Evolutionary conservation across 306 rosid genomes (phyloP), one percentile per base, ranked within the genome.

Genomic region (Pyrus communis): DNA sequence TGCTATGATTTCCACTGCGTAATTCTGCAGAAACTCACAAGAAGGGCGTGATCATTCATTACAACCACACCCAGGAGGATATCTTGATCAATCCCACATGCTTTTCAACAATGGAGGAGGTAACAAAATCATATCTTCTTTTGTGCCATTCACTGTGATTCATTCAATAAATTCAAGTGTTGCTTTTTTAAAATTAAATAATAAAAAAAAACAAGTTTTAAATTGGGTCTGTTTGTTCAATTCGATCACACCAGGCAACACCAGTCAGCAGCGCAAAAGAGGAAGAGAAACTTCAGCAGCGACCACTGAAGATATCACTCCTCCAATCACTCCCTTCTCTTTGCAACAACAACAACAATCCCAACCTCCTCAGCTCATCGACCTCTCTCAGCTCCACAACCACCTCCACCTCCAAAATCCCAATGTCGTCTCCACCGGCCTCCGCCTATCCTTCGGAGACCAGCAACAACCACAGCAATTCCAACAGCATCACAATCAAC

Each of bases 371-470:
- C 97, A 86, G 70, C 88, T 95, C 64, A 78, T 90, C 74, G 92
- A 95, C 68, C 87, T 90, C 69, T 89, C 98, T 75, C 97, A 92
- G 74, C 93, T 92, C 84, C 97, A 94, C 58, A 82, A 58, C 54
- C 79, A 59, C 38, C 76, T 77, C 57, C 91, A 83, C 5, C 88
- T 21, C 12, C 92, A 84, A 7, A 60, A 84, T 11, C 88, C 86
- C 69, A 93, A 90, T 88, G 91, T 82, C 21, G 98, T 95, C 79
- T 92, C 98, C 59, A 95, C 97, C 1, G 99, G 99, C 42, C 79
- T 95, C 62, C 82, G 96, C 7, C 86, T 95, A 80, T 95, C 96
- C 25, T 92, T 87, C 35, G 91, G 86, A 3, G 91, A 86, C 73
- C 89, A 80, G 49, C 89, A 82, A 30, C 91, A 83, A 3, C 90